Evolutionary conservation across 257 asterid genomes (phyloP).

Genomic region (Osmanthus fragrans): DNA sequence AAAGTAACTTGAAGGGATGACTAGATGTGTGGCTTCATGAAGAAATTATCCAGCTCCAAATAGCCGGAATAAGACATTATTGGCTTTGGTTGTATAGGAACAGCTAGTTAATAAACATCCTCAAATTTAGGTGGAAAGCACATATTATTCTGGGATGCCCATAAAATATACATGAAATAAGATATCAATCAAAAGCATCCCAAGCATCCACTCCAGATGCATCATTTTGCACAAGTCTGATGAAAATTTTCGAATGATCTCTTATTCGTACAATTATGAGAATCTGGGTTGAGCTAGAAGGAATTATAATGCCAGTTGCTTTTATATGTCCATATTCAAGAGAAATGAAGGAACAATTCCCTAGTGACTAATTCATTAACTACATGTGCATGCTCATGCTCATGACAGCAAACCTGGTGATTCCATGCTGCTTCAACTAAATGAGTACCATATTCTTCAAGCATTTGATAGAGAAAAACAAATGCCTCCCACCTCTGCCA

Average conservation of each 20-base stretch:
- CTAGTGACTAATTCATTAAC: background rate
- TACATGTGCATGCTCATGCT: background rate
- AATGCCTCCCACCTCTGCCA: slow-evolving; percentile 85
- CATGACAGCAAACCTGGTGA: slow-evolving; percentile 69
- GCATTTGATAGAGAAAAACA: slow-evolving; percentile 91
- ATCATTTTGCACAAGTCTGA: background rate
- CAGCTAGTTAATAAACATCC: slow-evolving; percentile 2
- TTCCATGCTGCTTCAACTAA: slow-evolving; percentile 99
- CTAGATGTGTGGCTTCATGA: background rate
- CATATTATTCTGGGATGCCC: slow-evolving; percentile 2
- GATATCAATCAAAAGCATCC: slow-evolving; percentile 6
- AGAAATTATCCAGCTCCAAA: slow-evolving; percentile 15
- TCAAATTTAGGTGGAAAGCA: slow-evolving; percentile 9
- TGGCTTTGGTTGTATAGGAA: background rate
- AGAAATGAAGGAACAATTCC: slow-evolving; percentile 8
- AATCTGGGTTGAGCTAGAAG: background rate
- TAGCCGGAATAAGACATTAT: background rate
- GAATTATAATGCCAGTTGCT: background rate
- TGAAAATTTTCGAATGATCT: background rate
- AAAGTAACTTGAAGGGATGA: background rate
- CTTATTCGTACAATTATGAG: background rate
- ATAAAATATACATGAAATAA: slow-evolving; percentile 3
- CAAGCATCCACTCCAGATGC: slow-evolving; percentile 1
- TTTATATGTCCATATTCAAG: slow-evolving; percentile 9
- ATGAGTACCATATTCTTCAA: slow-evolving; percentile 96